Base-by-base conservation (phyloP, 345 rosid species). In the Tarenaya hassleriana region DNA sequence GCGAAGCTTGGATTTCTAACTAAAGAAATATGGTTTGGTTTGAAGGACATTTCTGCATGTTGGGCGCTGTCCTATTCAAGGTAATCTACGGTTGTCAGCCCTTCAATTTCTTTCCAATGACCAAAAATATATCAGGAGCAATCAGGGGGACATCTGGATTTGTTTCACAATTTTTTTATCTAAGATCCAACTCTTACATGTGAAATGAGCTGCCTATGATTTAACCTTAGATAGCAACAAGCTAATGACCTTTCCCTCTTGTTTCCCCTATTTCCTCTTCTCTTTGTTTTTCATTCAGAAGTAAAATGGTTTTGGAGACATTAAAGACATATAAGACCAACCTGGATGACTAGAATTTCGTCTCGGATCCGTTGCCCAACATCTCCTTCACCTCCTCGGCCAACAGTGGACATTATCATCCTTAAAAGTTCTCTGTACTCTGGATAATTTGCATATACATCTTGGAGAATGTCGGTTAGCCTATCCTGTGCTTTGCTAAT, bases 301-400 rank as follows among this genome's bases (percentile, higher is more conserved):
- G 62, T 42, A 13, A 54, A 46, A 48, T 24, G 7, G 4, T 16
- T 7, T 20, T 16, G 5, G 41, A 67, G 41, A 21, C 10, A 21
- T 27, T 58, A 47, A 11, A 40, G 51, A 35, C 42, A 41, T 58
- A 59, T 50, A 60, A 55, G 54, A 59, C 51, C 46, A 61, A 92
- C 99, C 95, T 92, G 99, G 59, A 92, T 81, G 59, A 92, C 99
- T 54, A 92, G 65, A 66, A 92, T 92, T 64, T 92, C 97, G 69
- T 92, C 99, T 21, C 99, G 81, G 72, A 92, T 92, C 60, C 99
- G 82, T 64, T 92, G 99, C 48, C 99, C 99, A n/a, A 88, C 97
- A 69, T 92, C 99, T 58, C 97, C 99, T 71, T 92, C 95, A 59
- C 99, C 99, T 35, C 99, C 99, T 56, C 99, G 79, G 50, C 99